Evolutionary conservation across 768 basidiomycete genomes (phyloP).

Genomic region (Amanita polypyramis): DNA sequence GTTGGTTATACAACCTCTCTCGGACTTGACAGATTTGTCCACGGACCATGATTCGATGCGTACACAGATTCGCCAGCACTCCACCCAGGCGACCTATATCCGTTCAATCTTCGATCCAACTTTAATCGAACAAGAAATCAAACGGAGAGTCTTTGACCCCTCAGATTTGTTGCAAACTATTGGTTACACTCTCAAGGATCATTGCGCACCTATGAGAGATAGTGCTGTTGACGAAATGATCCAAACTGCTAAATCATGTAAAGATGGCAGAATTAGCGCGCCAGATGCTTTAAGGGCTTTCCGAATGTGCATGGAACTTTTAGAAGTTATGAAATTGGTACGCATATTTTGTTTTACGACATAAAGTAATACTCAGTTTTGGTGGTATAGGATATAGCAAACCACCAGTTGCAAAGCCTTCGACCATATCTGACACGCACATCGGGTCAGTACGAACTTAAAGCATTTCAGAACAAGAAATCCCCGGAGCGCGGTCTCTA

Average conservation of each 20-base stretch:
- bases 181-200: conserved; percentile 74
- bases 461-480: conserved; percentile 58
- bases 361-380: conserved; percentile 13
- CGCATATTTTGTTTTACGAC: conserved; percentile 22
- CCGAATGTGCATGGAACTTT: conserved; percentile 76
- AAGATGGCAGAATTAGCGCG: conserved; percentile 42
- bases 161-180: conserved; percentile 69
- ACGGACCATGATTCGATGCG: conserved; percentile 49
- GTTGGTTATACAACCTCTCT: conserved; percentile 75
- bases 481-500: conserved; percentile 33
- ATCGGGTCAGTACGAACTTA: conserved; percentile 70
- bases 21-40: conserved; percentile 49
- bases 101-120: conserved; percentile 72
- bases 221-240: conserved; percentile 79
- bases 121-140: conserved; percentile 75
- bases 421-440: conserved; percentile 81
- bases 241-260: conserved; percentile 47
- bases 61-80: conserved; percentile 50
- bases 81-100: conserved; percentile 56
- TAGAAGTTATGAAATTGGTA: conserved; percentile 94
- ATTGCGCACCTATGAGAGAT: conserved; percentile 93
- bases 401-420: conserved; percentile 89
- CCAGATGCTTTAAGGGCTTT: conserved; percentile 65
- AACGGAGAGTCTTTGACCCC: conserved; percentile 68
- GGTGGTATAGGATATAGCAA: conserved; percentile 75